A percentile compares a stretch with the other conserved stretches of the same genome.
phyloP scores from a whole-genome alignment of 2,329 filamentous ascomycete genomes.

The Fusarium paranaense region DNA sequence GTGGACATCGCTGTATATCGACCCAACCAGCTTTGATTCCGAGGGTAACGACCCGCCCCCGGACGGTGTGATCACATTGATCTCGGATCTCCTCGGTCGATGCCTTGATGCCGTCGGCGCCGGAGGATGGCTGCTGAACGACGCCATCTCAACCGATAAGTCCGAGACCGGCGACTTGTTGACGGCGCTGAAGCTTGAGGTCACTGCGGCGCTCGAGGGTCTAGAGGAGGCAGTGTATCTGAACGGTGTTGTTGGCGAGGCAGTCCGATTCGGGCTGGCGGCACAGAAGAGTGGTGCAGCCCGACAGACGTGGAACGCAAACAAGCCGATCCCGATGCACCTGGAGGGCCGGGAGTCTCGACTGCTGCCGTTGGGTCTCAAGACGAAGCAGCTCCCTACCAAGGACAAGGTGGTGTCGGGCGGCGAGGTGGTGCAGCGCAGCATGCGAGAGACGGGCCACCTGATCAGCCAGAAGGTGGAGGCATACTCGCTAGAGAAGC shows the following conservation, averaged over 20 bases:
- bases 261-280: slow-evolving; percentile 69
- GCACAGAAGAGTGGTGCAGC: slow-evolving; percentile 48
- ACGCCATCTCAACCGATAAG: slow-evolving; percentile 63
- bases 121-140: slow-evolving; percentile 78
- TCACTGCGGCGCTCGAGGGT: slow-evolving; percentile 77
- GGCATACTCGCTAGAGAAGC: slow-evolving; percentile 84
- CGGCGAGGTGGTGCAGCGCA: slow-evolving; percentile 78
- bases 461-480: slow-evolving; percentile 83
- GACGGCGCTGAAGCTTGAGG: slow-evolving; percentile 73
- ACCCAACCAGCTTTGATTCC: slow-evolving; percentile 62
- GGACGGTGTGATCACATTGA: slow-evolving; percentile 76
- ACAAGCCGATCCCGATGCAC: slow-evolving; percentile 57
- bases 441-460: slow-evolving; percentile 78
- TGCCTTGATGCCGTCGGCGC: slow-evolving; percentile 82
- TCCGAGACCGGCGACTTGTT: slow-evolving; percentile 73
- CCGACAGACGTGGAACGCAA: slow-evolving; percentile 46
- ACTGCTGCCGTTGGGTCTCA: slow-evolving; percentile 79
- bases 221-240: slow-evolving; percentile 76
- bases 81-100: slow-evolving; percentile 77
- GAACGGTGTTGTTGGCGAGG: slow-evolving; percentile 73
- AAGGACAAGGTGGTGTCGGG: slow-evolving; percentile 71
- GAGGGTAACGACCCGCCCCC: slow-evolving; percentile 61
- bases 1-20: slow-evolving; percentile 80
- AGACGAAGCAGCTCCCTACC: slow-evolving; percentile 64
- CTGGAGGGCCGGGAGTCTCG: slow-evolving; percentile 59